Evolutionary conservation across 2,329 filamentous ascomycete genomes (phyloP), one percentile per base, ranked within the genome.

Genomic region (Talaromyces sp.): DNA sequence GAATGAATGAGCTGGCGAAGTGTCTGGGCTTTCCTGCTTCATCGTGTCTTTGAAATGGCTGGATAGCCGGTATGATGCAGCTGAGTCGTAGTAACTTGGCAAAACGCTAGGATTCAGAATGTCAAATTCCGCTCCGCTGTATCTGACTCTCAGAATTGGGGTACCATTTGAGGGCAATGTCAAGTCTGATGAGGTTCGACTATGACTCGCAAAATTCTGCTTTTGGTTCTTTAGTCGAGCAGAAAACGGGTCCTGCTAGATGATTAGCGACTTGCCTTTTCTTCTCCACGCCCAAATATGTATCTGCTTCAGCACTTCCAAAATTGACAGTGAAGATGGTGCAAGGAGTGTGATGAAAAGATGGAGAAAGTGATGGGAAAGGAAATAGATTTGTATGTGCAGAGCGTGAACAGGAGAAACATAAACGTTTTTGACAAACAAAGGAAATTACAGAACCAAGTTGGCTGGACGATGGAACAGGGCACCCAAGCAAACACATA

Each of bases 91-190:
- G 1, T 28, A 19, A 3, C 37, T 21, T 13, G n/a, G 33, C 40
- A 19, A 1, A 33, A 22, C 33, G 50, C 50, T 48, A 70, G 72
- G 31, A 37, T 74, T 74, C 17, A 74, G 56, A 17, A 74, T 74
- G 35, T 74, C 71, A 48, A 74, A 74, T 8, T 65, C 67, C 9
- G 70, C 63, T 11, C 72, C 72, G 48, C 72, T 66, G 57, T 72
- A 67, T 31, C 66, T 64, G 40, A 74, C 61, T 56, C 67, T 72
- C 55, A 66, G 53, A 28, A 62, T 60, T 56, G 65, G 59, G 58
- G 65, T 63, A 40, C 65, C 65, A 31, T 61, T 51, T 43, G 61
- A 65, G 53, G 66, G 65, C 33, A 72, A 57, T 52, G 67, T 65
- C 33, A 68, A 65, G 51, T 70, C 66, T 5, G 67, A 68, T 39